A percentile compares a stretch with the other conserved stretches of the same genome.
These are phyloP conservation scores for Populus simonii DNA, from an alignment of 345 rosid genomes.

Conservation along the genomic window DNA sequence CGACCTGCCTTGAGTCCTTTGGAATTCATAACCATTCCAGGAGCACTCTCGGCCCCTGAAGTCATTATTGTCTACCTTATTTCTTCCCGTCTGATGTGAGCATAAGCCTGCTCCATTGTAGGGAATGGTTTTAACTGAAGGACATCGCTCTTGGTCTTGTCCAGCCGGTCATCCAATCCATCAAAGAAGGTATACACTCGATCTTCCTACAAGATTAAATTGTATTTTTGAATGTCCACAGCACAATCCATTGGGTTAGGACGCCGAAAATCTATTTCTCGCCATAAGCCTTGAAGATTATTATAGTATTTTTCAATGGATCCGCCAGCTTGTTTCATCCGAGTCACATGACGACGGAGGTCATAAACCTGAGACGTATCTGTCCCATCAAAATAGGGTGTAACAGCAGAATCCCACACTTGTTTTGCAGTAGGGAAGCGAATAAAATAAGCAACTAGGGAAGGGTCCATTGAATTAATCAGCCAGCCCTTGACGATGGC, in stretches of 20 bases:
- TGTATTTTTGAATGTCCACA: not conserved
- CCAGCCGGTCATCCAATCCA: not conserved
- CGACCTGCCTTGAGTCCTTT: too few species aligned
- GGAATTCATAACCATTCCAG: too few species aligned
- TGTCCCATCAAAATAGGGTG: not conserved
- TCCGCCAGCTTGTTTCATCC: not conserved
- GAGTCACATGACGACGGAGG: not conserved
- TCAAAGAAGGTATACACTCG: not conserved
- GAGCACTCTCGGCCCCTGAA: too few species aligned
- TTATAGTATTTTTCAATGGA: constrained; percentile 7
- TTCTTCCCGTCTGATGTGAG: not conserved
- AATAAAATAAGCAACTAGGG: too few species aligned
- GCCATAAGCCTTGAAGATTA: not conserved
- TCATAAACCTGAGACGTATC: constrained; percentile 3
- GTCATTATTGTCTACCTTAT: not conserved
- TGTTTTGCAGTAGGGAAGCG: too few species aligned
- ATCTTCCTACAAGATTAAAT: not conserved
- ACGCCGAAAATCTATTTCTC: not conserved
- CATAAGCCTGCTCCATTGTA: not conserved
- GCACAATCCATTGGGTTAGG: not conserved
- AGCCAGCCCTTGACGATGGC: too few species aligned
- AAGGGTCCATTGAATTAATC: too few species aligned
- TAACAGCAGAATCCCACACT: too few species aligned
- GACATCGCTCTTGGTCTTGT: not conserved
- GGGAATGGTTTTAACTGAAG: not conserved